Percentiles rank a stretch among this genome's conserved stretches.
These are phyloP conservation scores for Heimioporus punctisporus DNA, from an alignment of 1,284 basidiomycete genomes.

Conservation along the genomic window DNA sequence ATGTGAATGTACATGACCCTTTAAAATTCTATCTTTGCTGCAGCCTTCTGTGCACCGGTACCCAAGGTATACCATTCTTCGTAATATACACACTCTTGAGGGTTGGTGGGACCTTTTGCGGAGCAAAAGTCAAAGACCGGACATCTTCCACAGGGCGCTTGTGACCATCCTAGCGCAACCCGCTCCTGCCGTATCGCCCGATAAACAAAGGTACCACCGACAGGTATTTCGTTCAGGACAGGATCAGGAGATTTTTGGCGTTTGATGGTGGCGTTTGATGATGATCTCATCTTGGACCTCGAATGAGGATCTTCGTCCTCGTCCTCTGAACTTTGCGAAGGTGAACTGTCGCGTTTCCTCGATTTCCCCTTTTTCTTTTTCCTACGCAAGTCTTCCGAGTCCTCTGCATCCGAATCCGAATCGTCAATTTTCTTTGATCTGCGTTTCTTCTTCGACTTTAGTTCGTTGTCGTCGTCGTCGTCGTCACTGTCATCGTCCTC, in stretches of 20 bases:
- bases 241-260: constrained; percentile 21
- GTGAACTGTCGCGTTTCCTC: constrained; percentile 18
- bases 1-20: neutral
- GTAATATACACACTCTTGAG: constrained; percentile 51
- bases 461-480: neutral
- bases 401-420: constrained; percentile 9
- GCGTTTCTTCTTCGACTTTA: constrained; percentile 29
- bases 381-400: constrained; percentile 7
- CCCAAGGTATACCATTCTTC: constrained; percentile 44
- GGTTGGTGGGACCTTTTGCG: constrained; percentile 55
- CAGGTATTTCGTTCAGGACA: constrained; percentile 15
- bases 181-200: constrained; percentile 46
- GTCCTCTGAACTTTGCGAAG: constrained; percentile 10
- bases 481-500: constrained; percentile 18
- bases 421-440: constrained; percentile 19
- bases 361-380: constrained; percentile 30
- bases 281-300: constrained; percentile 16
- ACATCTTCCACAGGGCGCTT: constrained; percentile 54
- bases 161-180: constrained; percentile 47
- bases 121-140: constrained; percentile 56
- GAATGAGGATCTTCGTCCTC: constrained; percentile 15
- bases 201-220: constrained; percentile 40
- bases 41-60: constrained; percentile 12
- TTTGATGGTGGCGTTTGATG: constrained; percentile 17
- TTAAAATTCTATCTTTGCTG: constrained; percentile 24